Conservation (phyloP, 2,329 filamentous ascomycete genomes). For the Aspergillus quadricinctus region DNA sequence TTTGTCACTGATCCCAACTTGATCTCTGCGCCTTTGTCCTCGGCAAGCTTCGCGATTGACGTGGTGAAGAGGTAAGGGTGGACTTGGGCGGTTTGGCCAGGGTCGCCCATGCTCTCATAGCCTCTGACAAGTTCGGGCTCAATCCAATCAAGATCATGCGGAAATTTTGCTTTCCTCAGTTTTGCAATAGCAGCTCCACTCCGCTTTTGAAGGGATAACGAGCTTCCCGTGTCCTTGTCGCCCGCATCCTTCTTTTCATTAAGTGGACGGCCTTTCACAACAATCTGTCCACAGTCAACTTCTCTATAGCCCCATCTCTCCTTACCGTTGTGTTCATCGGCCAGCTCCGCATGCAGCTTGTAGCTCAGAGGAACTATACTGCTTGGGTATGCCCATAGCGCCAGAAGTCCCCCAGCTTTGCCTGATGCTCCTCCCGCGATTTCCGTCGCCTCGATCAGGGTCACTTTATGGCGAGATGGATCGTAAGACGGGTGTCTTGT, state of each 20-base stretch:
- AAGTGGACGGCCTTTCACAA: conserved; percentile 46
- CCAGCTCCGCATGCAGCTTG: conserved; percentile 74
- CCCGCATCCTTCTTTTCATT: conserved; percentile 28
- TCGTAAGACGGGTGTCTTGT: conserved; percentile 81
- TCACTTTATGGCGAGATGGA: conserved; percentile 69
- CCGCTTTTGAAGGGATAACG: conserved; percentile 55
- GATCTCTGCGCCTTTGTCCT: conserved; percentile 64
- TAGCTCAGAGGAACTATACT: conserved; percentile 84
- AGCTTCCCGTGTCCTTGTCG: conserved; percentile 24
- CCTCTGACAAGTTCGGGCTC: conserved; percentile 59
- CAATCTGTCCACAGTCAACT: conserved; percentile 67
- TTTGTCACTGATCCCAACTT: conserved; percentile 64
- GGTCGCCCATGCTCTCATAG: conserved; percentile 81
- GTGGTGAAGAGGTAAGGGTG: conserved; percentile 90
- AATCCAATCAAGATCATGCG: conserved; percentile 81
- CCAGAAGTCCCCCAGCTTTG: conserved; percentile 88
- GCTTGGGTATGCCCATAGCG: conserved; percentile 83
- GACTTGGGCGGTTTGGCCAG: conserved; percentile 82
- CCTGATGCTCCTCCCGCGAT: conserved; percentile 91
- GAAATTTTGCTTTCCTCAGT: conserved; percentile 59
- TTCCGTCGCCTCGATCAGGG: conserved; percentile 76
- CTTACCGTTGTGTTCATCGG: conserved; percentile 74
- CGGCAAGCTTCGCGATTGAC: conserved; percentile 71
- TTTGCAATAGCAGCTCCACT: conserved; percentile 48
- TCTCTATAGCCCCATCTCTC: conserved; percentile 81